A percentile compares a stretch with the other conserved stretches of the same genome.
phyloP scores from a whole-genome alignment of 345 rosid genomes.

The Sisymbrium altissimum region DNA sequence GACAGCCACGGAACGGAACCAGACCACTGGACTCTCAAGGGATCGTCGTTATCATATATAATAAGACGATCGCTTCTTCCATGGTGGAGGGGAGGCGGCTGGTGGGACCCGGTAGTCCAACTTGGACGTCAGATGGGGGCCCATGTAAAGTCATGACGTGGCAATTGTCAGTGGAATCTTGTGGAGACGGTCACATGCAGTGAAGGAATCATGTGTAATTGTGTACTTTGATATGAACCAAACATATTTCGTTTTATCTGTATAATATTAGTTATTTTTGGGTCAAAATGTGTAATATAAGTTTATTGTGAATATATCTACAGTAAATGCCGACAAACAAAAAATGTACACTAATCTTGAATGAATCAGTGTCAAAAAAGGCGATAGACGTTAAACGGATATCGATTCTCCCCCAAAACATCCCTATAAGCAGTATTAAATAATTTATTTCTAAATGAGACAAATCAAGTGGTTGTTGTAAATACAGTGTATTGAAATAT shows the following conservation, averaged over 20 bases:
- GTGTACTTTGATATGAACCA: neutral
- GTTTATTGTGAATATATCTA: no score
- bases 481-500: no score
- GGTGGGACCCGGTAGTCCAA: slow-evolving; percentile 29
- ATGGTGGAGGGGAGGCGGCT: slow-evolving; percentile 22
- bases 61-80: neutral
- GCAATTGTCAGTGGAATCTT: slow-evolving; percentile 31
- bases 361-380: neutral
- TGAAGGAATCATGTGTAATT: slow-evolving; percentile 5
- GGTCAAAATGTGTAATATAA: no score
- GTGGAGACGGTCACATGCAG: slow-evolving; percentile 36
- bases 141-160: slow-evolving; percentile 20
- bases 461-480: neutral
- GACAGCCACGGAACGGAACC: slow-evolving; percentile 37
- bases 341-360: neutral
- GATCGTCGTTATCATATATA: neutral
- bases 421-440: no score
- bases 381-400: neutral
- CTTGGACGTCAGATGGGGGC: slow-evolving; percentile 18
- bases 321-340: no score
- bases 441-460: no score
- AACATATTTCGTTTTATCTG: neutral
- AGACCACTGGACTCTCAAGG: slow-evolving; percentile 1
- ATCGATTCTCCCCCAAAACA: no score
- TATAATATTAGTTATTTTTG: neutral